phyloP scores from a whole-genome alignment of 345 rosid genomes.

The Eucalyptus urophylla region DNA sequence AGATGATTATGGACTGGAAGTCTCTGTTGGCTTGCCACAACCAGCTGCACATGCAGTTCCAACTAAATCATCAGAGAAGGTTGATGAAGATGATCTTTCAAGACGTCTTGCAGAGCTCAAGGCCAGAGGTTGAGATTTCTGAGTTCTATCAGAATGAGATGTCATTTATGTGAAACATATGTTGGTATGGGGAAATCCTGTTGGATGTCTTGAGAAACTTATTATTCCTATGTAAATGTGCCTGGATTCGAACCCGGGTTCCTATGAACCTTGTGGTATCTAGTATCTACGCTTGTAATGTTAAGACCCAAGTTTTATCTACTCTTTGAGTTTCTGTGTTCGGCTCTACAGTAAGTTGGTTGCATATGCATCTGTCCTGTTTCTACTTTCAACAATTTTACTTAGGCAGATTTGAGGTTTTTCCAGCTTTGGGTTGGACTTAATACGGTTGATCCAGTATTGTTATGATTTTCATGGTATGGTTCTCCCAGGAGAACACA shows the following conservation, averaged over 20 bases:
- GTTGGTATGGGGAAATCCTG: background rate
- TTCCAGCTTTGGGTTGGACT: background rate
- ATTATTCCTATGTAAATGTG: background rate
- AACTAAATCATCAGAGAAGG: conserved; percentile 70
- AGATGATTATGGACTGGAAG: conserved; percentile 92
- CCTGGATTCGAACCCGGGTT: background rate
- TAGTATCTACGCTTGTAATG: background rate
- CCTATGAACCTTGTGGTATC: background rate
- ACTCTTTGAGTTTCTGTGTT: background rate
- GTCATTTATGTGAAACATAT: background rate
- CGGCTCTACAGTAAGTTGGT: background rate
- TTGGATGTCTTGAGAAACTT: background rate
- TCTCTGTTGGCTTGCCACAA: conserved; percentile 95
- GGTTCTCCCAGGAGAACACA: background rate
- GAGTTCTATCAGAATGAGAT: background rate
- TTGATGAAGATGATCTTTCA: conserved; percentile 92
- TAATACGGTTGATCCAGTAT: background rate
- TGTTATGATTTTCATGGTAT: background rate
- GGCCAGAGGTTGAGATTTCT: conserved; percentile 51
- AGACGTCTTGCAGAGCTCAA: conserved; percentile 97
- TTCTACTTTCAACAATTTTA: background rate
- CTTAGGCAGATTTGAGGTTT: background rate
- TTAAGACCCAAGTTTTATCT: background rate
- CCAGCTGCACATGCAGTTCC: conserved; percentile 89
- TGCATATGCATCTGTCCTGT: background rate